These are phyloP conservation scores for Santalum album DNA, from an alignment of 164 flowering plant species.

Conservation along the genomic window DNA sequence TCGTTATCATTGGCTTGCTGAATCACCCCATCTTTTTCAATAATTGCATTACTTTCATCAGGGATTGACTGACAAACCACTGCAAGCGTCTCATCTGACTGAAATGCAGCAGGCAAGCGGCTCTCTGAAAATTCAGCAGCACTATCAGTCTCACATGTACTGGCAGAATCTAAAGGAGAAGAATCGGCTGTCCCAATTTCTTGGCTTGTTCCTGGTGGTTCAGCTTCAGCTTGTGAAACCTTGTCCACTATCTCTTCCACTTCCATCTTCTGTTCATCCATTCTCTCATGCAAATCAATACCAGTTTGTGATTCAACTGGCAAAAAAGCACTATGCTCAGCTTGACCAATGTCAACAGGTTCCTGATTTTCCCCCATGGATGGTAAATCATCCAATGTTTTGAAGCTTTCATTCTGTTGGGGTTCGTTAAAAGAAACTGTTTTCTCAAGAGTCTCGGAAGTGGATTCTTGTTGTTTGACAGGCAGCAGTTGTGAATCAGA, in stretches of 20 bases:
- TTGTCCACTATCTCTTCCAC: conserved; percentile 24
- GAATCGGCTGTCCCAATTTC: conserved; percentile 20
- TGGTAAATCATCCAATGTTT: conserved; percentile 19
- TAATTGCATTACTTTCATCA: conserved; percentile 21
- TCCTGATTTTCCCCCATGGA: conserved; percentile 19
- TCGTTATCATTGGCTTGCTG: conserved; percentile 21
- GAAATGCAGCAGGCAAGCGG: conserved; percentile 10
- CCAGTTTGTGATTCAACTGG: conserved; percentile 18
- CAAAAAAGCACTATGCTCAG: conserved; percentile 5
- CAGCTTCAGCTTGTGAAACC: conserved; percentile 17
- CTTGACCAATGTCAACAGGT: conserved; percentile 19
- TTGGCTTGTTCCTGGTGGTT: conserved; percentile 15
- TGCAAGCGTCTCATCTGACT: conserved; percentile 18
- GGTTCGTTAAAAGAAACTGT: conserved; percentile 13
- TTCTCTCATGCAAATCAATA: conserved; percentile 20
- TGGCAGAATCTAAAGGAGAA: conserved; percentile 18
- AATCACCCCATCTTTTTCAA: conserved; percentile 23
- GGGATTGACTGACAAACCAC: conserved; percentile 23
- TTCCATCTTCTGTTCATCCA: conserved; percentile 17
- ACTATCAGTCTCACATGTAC: conserved; percentile 20
- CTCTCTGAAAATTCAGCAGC: conserved; percentile 16
- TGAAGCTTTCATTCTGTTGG: conserved; percentile 20
- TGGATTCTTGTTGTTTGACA: conserved; percentile 20
- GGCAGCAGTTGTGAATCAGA: conserved; percentile 14
- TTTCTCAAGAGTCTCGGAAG: conserved; percentile 18